phyloP scores from a whole-genome alignment of 2,329 filamentous ascomycete genomes.

The Stemphylium beticola region DNA sequence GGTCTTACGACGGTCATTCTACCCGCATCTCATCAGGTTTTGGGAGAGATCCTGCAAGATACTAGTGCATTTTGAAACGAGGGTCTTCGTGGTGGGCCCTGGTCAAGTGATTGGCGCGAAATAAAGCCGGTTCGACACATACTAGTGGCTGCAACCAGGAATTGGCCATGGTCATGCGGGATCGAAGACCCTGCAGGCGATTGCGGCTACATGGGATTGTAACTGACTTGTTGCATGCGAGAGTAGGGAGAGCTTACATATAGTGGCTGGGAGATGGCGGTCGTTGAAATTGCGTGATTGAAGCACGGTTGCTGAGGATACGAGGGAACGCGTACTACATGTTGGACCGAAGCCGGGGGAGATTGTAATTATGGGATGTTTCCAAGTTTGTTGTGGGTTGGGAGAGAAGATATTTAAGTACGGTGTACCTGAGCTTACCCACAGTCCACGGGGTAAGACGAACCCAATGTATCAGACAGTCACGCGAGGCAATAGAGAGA shows the following conservation, averaged over 20 bases:
- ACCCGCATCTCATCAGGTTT: conserved; percentile 3
- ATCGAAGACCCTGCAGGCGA: neutral
- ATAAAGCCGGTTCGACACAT: neutral
- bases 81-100: conserved; percentile 2
- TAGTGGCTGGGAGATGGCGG: neutral
- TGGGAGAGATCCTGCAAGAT: conserved; percentile 8
- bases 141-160: neutral
- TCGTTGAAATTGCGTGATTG: neutral
- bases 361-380: no score
- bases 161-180: conserved; percentile 5
- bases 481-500: no score
- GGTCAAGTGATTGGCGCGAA: neutral
- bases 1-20: conserved; percentile 4
- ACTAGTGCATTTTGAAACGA: conserved; percentile 10
- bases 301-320: neutral
- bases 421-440: no score
- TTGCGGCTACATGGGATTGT: neutral
- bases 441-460: no score
- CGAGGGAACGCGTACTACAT: neutral
- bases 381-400: no score
- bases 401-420: no score
- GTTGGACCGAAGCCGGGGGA: no score
- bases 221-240: conserved; percentile 1
- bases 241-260: neutral
- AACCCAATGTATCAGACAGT: no score